phyloP scores from a whole-genome alignment of 2,329 filamentous ascomycete genomes.

The Sporothrix curviconia region DNA sequence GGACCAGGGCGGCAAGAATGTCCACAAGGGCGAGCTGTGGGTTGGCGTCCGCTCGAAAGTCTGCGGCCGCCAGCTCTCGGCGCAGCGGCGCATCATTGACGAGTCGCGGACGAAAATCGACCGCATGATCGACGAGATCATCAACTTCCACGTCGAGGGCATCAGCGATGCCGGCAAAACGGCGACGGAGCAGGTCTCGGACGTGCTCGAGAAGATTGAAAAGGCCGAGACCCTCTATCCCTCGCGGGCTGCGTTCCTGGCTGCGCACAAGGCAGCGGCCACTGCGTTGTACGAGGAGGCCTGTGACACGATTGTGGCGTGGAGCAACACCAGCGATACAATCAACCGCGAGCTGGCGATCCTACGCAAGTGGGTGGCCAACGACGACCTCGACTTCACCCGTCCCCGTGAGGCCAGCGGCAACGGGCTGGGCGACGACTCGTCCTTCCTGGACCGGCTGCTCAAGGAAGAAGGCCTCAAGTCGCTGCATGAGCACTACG shows the following conservation, averaged over 20 bases:
- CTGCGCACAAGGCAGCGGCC: constrained; percentile 67
- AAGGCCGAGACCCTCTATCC: constrained; percentile 81
- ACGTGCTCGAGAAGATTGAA: constrained; percentile 85
- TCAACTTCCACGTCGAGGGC: constrained; percentile 89
- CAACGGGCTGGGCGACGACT: constrained; percentile 76
- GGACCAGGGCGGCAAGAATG: constrained; percentile 50
- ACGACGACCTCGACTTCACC: constrained; percentile 86
- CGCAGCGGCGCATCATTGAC: constrained; percentile 83
- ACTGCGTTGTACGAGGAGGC: constrained; percentile 74
- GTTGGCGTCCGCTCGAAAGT: constrained; percentile 76
- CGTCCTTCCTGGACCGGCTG: constrained; percentile 87
- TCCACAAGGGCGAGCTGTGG: constrained; percentile 78
- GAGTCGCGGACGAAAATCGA: constrained; percentile 71
- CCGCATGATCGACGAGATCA: constrained; percentile 75
- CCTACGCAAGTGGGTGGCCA: constrained; percentile 93
- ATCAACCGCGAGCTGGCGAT: constrained; percentile 93
- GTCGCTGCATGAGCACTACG: constrained; percentile 72
- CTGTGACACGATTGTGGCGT: constrained; percentile 83
- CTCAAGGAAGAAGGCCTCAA: constrained; percentile 94
- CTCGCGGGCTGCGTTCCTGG: constrained; percentile 66
- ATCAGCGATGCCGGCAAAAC: constrained; percentile 86
- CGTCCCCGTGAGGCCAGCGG: constrained; percentile 62
- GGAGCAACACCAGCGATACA: constrained; percentile 94
- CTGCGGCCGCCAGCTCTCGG: constrained; percentile 74
- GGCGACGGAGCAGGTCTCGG: constrained; percentile 79